phyloP scores from a whole-genome alignment of 768 basidiomycete genomes.

The Tricholomella constricta region DNA sequence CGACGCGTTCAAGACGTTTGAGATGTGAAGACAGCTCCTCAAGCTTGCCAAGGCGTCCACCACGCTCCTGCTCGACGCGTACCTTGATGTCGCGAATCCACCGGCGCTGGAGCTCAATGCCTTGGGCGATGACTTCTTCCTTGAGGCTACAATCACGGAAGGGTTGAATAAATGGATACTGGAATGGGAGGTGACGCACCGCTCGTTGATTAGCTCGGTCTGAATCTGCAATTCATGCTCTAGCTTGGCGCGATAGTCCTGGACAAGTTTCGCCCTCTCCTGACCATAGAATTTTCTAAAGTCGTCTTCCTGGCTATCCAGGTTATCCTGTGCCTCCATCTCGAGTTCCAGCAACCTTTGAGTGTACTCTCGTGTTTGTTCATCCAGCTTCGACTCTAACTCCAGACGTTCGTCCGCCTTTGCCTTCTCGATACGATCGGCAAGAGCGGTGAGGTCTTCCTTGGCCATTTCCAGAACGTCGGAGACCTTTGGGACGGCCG shows the following conservation, averaged over 20 bases:
- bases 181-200: conserved; percentile 49
- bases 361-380: conserved; percentile 84
- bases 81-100: conserved; percentile 98
- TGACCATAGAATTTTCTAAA: conserved; percentile 81
- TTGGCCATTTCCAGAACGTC: conserved; percentile 82
- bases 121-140: conserved; percentile 94
- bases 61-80: conserved; percentile 94
- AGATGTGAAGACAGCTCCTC: conserved; percentile 89
- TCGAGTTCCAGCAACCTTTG: conserved; percentile 79
- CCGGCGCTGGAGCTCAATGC: conserved; percentile 93
- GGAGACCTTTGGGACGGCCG: conserved; percentile 65
- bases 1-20: conserved; percentile 88
- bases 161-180: conserved; percentile 1
- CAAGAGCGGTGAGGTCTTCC: conserved; percentile 76
- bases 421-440: conserved; percentile 71
- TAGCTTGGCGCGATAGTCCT: conserved; percentile 83
- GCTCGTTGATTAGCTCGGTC: conserved; percentile 91
- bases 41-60: conserved; percentile 91
- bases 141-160: conserved; percentile 59
- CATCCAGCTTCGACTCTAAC: conserved; percentile 68
- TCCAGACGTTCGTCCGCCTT: conserved; percentile 76
- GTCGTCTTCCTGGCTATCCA: conserved; percentile 83
- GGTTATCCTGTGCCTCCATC: conserved; percentile 82
- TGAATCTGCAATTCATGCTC: conserved; percentile 84
- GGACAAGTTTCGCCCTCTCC: conserved; percentile 71